phyloP scores from a whole-genome alignment of 1,284 basidiomycete genomes.

The Psilocybe mexicana region DNA sequence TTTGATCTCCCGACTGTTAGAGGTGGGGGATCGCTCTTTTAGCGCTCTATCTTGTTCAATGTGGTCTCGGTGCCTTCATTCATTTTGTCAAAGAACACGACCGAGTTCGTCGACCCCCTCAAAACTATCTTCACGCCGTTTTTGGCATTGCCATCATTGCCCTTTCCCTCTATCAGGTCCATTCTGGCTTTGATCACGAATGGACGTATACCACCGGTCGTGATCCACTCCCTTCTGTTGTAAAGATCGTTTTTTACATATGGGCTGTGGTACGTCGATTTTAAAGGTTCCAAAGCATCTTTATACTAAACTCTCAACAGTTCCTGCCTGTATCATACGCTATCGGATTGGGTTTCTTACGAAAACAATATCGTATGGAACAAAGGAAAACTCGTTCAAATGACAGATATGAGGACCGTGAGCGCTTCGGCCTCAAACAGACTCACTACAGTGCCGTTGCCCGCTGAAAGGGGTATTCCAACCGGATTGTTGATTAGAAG shows the following conservation, averaged over 20 bases:
- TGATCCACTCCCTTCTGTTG: constrained; percentile 35
- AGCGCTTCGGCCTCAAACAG: constrained; percentile 15
- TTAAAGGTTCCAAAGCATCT: neutral
- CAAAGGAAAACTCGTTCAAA: constrained; percentile 13
- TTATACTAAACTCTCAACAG: constrained; percentile 26
- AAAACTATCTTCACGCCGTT: constrained; percentile 61
- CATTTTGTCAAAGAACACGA: constrained; percentile 55
- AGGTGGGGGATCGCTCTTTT: constrained; percentile 61
- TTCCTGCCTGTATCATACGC: constrained; percentile 47
- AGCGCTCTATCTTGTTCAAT: constrained; percentile 60
- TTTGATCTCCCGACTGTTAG: constrained; percentile 30
- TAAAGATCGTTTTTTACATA: constrained; percentile 47
- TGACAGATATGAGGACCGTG: constrained; percentile 17
- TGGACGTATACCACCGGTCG: constrained; percentile 48
- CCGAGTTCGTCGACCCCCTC: constrained; percentile 43
- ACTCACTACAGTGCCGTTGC: constrained; percentile 11
- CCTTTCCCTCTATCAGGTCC: constrained; percentile 55
- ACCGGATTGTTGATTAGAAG: neutral
- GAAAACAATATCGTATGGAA: constrained; percentile 49
- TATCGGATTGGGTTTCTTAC: constrained; percentile 46
- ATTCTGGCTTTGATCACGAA: constrained; percentile 46
- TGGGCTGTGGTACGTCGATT: constrained; percentile 47
- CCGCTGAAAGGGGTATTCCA: neutral
- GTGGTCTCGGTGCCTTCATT: constrained; percentile 55
- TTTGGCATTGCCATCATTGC: constrained; percentile 52